A percentile compares a stretch with the other conserved stretches of the same genome.
Conservation (phyloP, 2,329 filamentous ascomycete species). For the Ilyonectria mors-panacis region DNA sequence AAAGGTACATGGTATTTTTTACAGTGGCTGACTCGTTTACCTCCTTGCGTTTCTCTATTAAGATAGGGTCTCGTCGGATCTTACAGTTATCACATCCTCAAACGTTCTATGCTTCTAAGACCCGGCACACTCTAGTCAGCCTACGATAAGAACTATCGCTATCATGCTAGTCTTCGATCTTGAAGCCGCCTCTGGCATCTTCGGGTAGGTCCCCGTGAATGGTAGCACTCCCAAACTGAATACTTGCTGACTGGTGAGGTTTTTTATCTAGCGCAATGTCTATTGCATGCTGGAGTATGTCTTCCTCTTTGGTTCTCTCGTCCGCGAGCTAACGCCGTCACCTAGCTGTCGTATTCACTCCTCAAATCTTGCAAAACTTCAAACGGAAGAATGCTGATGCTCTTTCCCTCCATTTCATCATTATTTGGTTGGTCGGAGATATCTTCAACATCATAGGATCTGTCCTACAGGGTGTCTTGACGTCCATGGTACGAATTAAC, state of each 20-base stretch:
- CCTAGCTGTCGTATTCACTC: conserved; percentile 91
- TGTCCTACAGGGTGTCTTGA: conserved; percentile 89
- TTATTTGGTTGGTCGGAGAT: conserved; percentile 94
- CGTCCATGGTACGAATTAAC: conserved; percentile 79
- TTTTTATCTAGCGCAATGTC: conserved; percentile 80
- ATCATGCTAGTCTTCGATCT: conserved; percentile 78
- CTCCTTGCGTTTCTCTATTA: neutral
- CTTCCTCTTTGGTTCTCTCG: neutral
- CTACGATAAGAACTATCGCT: neutral
- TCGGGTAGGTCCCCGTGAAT: conserved; percentile 72
- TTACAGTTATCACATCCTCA: conserved; percentile 57
- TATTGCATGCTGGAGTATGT: conserved; percentile 86
- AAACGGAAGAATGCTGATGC: conserved; percentile 87
- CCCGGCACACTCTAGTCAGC: conserved; percentile 59
- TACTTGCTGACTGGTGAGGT: conserved; percentile 30
- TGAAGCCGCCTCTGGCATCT: conserved; percentile 92
- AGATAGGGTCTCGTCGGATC: conserved; percentile 26
- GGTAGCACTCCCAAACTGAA: conserved; percentile 6
- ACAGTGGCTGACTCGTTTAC: too few relatives aligned
- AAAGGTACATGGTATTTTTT: too few relatives aligned
- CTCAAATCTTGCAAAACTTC: conserved; percentile 97
- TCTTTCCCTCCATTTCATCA: conserved; percentile 90
- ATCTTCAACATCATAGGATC: conserved; percentile 97
- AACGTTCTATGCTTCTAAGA: conserved; percentile 51
- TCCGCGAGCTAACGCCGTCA: conserved; percentile 31